phyloP scores from a whole-genome alignment of 345 rosid species.

The Turnera subulata region DNA sequence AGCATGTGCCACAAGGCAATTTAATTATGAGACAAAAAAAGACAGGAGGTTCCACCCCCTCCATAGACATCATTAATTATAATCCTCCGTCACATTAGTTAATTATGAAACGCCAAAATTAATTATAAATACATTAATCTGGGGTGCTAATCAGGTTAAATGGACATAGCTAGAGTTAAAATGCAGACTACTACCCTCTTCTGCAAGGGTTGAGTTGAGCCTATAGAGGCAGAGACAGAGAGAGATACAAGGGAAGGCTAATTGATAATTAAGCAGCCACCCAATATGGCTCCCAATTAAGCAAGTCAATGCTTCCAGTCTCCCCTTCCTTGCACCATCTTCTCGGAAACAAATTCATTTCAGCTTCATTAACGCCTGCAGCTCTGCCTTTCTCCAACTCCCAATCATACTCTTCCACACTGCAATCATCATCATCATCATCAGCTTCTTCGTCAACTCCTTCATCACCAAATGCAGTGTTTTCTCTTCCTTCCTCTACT shows the following conservation, averaged over 20 bases:
- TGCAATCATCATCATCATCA: not conserved
- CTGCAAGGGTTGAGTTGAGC: too few species aligned
- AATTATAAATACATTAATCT: not conserved
- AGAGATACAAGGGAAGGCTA: not conserved
- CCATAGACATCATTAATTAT: too few species aligned
- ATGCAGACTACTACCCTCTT: too few species aligned
- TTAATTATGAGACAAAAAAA: too few species aligned
- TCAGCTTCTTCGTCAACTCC: not conserved
- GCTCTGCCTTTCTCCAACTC: slow-evolving; percentile 12
- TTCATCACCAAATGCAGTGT: not conserved
- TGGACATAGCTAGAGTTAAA: too few species aligned
- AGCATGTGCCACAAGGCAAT: too few species aligned
- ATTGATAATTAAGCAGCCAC: slow-evolving; percentile 18
- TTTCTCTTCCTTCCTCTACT: not conserved
- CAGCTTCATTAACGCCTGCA: slow-evolving; percentile 7
- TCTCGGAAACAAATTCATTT: not conserved
- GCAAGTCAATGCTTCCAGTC: slow-evolving; percentile 10
- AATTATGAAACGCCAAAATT: not conserved
- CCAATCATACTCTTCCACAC: too few species aligned
- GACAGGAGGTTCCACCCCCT: too few species aligned
- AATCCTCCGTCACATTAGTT: not conserved
- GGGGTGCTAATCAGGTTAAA: too few species aligned
- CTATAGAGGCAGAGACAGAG: not conserved
- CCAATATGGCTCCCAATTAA: slow-evolving; percentile 11
- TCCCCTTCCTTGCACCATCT: slow-evolving; percentile 17